Evolutionary conservation across 176 grass and related monocot genomes (phyloP), one percentile per base, ranked within the genome.

Genomic region (Coix lacrymajobi): DNA sequence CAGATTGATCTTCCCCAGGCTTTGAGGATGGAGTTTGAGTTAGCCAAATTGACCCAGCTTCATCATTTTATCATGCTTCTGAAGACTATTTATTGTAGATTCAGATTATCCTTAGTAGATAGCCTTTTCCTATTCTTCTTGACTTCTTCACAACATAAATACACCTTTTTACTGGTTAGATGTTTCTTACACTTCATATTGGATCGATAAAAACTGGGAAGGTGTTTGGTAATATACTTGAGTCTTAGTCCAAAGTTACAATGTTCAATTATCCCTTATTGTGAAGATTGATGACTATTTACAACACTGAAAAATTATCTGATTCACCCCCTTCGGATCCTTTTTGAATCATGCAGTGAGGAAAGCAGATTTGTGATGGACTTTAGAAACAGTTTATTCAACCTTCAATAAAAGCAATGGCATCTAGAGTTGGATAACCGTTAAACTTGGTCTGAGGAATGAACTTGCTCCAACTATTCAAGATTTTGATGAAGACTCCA

Each of bases 1-100:
- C 78, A 97, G 95, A 94, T 97, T 83, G 95, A 70, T 97, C 83
- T 29, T 92, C 81, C 41, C 86, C 83, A 36, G 92, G 95, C 54
- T 94, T 97, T 76, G 95, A 94, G 89, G 95, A 97, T 84, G 90
- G 90, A 97, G 81, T 97, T 94, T 91, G 92, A 94, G 91, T 92
- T 70, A 68, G 83, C 92, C 56, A 94, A 92, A 77, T 87, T 97
- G 40, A 66, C 19, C 92, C 95, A 81, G 86, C 90, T 84, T 90
- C 90, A 75, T 94, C 90, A 31, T 92, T 89, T 81, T 97, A 97
- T 87, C 34, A 80, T 87, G 48, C 82, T 30, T 24, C 51, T 79
- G 79, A 90, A 89, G 84, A 94, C 81, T 94, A 71, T 97, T 91
- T 87, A 87, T 97, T 91, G 86, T 92, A 29, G 95, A 94, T 88